A percentile compares a stretch with the other conserved stretches of the same genome.
These are phyloP conservation scores for Solanum ahanhuiri DNA, from an alignment of 257 asterid species.

Conservation along the genomic window DNA sequence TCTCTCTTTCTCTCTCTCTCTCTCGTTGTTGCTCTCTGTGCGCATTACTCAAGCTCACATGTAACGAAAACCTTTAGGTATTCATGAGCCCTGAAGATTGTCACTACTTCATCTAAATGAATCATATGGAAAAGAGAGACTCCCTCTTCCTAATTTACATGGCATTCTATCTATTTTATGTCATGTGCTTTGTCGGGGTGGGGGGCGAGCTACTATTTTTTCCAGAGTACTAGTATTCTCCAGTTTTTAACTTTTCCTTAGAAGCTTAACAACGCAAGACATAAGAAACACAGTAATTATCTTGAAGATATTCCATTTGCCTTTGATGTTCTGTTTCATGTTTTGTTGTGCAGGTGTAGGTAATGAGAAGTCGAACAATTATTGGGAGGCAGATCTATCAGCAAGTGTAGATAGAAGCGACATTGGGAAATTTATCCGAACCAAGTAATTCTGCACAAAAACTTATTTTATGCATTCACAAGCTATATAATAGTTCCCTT, in stretches of 20 bases:
- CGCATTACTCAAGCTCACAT: background rate
- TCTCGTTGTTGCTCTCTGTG: background rate
- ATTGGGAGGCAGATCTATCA: slow-evolving; percentile 76
- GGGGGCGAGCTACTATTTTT: background rate
- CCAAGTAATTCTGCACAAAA: slow-evolving; percentile 40
- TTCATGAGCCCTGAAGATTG: background rate
- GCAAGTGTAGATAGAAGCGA: slow-evolving; percentile 38
- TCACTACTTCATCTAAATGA: background rate
- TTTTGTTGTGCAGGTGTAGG: slow-evolving; percentile 47
- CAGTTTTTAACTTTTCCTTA: background rate
- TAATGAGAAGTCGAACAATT: slow-evolving; percentile 57
- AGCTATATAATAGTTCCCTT: background rate
- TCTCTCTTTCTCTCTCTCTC: background rate
- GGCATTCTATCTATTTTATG: background rate
- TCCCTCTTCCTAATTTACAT: background rate
- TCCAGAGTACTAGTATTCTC: background rate
- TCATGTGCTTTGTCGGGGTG: background rate
- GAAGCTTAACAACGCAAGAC: background rate
- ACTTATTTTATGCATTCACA: background rate
- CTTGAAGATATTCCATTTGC: background rate
- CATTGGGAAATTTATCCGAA: slow-evolving; percentile 44
- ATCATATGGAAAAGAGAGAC: background rate
- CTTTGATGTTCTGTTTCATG: background rate
- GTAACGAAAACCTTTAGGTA: background rate
- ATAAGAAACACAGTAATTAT: background rate